phyloP scores from a whole-genome alignment of 495 filamentous ascomycete species.

The Lentithecium fluviatile region DNA sequence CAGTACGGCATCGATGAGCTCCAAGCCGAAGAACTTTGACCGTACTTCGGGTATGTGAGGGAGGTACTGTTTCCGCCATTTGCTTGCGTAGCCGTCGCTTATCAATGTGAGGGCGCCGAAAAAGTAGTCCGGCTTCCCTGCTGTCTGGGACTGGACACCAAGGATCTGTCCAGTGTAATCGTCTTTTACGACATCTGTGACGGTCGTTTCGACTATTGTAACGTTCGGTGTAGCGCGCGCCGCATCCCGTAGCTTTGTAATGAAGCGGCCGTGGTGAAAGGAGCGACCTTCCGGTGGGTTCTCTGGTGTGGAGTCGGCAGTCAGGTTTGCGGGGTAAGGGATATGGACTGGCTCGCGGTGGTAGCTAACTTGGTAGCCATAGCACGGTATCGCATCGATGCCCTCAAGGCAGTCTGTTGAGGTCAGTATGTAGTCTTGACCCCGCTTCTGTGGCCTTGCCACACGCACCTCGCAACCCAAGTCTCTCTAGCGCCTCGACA shows the following conservation, averaged over 20 bases:
- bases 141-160: constrained; percentile 69
- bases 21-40: constrained; percentile 87
- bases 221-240: constrained; percentile 46
- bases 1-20: constrained; percentile 81
- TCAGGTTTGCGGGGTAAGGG: constrained; percentile 56
- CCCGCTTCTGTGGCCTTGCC: background rate
- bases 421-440: background rate
- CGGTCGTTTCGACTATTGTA: constrained; percentile 52
- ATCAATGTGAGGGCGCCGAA: constrained; percentile 85
- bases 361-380: constrained; percentile 87
- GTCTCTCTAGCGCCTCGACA: constrained; percentile 71
- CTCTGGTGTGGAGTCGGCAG: constrained; percentile 3
- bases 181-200: constrained; percentile 47
- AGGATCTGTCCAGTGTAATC: constrained; percentile 54
- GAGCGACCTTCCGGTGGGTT: constrained; percentile 44
- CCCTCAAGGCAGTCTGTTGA: constrained; percentile 70
- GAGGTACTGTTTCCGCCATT: constrained; percentile 82
- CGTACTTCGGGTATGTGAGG: constrained; percentile 64
- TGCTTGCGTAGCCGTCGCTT: constrained; percentile 90
- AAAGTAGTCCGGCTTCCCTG: constrained; percentile 63
- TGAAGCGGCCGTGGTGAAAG: constrained; percentile 51
- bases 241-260: constrained; percentile 42
- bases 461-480: constrained; percentile 61
- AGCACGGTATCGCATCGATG: constrained; percentile 79
- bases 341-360: constrained; percentile 75